Evolutionary conservation across 176 grass and related monocot species (phyloP).

Genomic region (Areca catechu): DNA sequence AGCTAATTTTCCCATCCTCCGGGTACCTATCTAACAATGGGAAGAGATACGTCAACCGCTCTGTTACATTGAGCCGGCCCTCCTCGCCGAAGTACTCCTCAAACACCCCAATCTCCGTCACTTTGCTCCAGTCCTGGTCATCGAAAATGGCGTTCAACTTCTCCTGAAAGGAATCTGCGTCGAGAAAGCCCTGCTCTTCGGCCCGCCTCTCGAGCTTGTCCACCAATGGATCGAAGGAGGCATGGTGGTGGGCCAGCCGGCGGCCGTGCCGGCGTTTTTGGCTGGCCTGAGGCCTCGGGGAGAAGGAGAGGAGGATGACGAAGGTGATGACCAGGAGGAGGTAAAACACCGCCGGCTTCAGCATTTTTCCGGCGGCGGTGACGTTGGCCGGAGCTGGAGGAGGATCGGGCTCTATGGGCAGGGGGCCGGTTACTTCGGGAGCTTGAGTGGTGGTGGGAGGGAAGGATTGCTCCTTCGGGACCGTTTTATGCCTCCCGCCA

Average conservation of each 20-base stretch:
- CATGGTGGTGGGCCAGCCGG: not conserved
- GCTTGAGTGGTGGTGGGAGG: too few species aligned
- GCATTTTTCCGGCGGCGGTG: not conserved
- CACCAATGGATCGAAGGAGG: slow-evolving; percentile 20
- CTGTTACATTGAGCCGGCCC: slow-evolving; percentile 23
- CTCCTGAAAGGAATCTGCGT: slow-evolving; percentile 16
- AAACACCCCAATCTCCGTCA: slow-evolving; percentile 1
- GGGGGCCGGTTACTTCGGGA: too few species aligned
- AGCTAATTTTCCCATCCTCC: slow-evolving; percentile 19
- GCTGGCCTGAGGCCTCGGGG: not conserved
- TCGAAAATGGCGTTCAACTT: not conserved
- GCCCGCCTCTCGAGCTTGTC: slow-evolving; percentile 16
- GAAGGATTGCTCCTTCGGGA: too few species aligned
- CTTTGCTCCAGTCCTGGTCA: not conserved
- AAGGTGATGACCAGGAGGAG: slow-evolving; percentile 7
- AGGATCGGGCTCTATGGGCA: not conserved
- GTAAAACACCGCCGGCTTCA: slow-evolving; percentile 14
- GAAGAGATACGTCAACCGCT: slow-evolving; percentile 30
- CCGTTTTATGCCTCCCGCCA: too few species aligned
- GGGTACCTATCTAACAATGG: slow-evolving; percentile 25
- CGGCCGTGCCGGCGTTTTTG: not conserved
- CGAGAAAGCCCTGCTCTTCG: slow-evolving; percentile 16
- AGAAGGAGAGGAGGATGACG: slow-evolving; percentile 22
- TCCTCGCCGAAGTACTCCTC: slow-evolving; percentile 21
- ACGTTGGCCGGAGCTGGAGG: not conserved